These are phyloP conservation scores for Globisporangium parvum DNA, from an alignment of 352 stramenopile genomes.

Conservation along the genomic window DNA sequence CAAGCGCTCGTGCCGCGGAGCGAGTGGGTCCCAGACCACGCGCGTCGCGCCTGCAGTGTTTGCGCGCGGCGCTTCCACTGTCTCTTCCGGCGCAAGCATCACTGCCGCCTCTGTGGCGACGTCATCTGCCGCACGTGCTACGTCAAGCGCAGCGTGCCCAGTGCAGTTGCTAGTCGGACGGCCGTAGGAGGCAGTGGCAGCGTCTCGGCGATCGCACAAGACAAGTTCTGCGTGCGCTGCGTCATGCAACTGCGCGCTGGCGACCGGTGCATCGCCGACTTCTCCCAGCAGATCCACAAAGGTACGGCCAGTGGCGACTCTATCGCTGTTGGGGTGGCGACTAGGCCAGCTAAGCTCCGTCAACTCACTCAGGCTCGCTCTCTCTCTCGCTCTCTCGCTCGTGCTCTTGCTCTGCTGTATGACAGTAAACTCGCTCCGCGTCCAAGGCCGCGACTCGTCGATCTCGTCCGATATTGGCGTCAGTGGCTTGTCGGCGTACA, in stretches of 20 bases:
- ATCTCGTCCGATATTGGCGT: conserved; percentile 16
- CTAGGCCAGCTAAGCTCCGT: too few relatives aligned
- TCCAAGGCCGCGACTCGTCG: conserved; percentile 14
- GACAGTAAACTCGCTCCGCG: conserved; percentile 12
- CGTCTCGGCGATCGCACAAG: conserved; percentile 19
- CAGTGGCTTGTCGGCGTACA: background rate
- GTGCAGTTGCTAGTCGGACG: background rate
- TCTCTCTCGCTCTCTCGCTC: background rate
- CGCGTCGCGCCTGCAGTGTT: conserved; percentile 16
- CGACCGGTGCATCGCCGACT: conserved; percentile 27
- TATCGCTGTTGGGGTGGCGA: background rate
- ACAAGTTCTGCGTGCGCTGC: conserved; percentile 55
- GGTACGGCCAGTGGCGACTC: conserved; percentile 4
- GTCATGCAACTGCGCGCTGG: conserved; percentile 36
- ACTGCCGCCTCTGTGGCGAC: conserved; percentile 47
- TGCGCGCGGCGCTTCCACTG: conserved; percentile 20
- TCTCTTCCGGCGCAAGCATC: conserved; percentile 29
- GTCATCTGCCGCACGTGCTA: conserved; percentile 48
- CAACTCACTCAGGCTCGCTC: too few relatives aligned
- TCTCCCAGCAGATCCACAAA: conserved; percentile 28
- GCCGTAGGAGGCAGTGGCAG: background rate
- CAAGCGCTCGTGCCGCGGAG: conserved; percentile 21
- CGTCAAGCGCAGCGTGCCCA: conserved; percentile 29
- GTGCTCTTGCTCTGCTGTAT: background rate
- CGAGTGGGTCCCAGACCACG: conserved; percentile 35